These are phyloP conservation scores for Penicillium frequentans DNA, from an alignment of 2,329 filamentous ascomycete species.

Conservation along the genomic window DNA sequence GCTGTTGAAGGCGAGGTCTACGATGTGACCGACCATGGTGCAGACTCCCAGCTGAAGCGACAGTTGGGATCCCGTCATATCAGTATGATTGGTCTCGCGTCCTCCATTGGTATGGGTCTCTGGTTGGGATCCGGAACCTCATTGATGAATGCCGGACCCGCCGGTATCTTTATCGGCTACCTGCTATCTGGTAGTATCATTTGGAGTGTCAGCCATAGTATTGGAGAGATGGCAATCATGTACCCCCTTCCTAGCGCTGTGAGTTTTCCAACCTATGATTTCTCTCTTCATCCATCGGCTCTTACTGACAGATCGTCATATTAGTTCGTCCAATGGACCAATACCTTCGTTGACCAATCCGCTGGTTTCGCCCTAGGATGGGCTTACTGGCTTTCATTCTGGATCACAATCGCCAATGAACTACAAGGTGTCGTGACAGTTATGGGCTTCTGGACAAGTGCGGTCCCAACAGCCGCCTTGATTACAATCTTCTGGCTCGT, in stretches of 20 bases:
- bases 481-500: conserved; percentile 48
- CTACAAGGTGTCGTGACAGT: conserved; percentile 43
- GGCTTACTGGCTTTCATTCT: conserved; percentile 49
- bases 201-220: conserved; percentile 4
- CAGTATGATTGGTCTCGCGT: conserved; percentile 5
- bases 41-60: conserved; percentile 1
- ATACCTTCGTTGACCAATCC: conserved; percentile 46
- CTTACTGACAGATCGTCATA: neutral
- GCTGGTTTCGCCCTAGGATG: conserved; percentile 49
- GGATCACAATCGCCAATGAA: conserved; percentile 49
- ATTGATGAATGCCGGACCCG: conserved; percentile 3
- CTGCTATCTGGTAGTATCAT: conserved; percentile 2
- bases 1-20: neutral
- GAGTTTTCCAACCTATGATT: neutral
- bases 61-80: conserved; percentile 4
- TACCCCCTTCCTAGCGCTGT: conserved; percentile 46
- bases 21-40: conserved; percentile 1
- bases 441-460: conserved; percentile 46
- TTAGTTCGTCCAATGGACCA: conserved; percentile 48
- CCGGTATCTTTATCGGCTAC: conserved; percentile 6
- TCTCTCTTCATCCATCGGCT: neutral
- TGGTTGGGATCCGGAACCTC: conserved; percentile 5
- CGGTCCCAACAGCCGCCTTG: conserved; percentile 46
- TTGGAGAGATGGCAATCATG: conserved; percentile 24
- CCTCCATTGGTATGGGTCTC: conserved; percentile 7